Evolutionary conservation across 1,284 basidiomycete genomes (phyloP).

Genomic region (Boletus smithii): DNA sequence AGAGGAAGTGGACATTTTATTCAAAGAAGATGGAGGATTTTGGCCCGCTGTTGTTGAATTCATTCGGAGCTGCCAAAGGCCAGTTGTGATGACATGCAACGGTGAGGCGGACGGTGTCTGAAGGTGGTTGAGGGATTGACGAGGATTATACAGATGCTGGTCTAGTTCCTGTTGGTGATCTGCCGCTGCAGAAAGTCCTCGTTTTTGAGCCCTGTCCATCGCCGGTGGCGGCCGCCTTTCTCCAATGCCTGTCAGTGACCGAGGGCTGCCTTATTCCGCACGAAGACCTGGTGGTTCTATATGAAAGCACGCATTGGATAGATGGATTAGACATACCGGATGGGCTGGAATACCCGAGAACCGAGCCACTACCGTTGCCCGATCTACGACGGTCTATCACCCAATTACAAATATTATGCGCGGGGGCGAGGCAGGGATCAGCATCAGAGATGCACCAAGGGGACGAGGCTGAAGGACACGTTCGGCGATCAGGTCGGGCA

Average conservation of each 20-base stretch:
- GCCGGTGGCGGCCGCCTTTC: conserved; percentile 64
- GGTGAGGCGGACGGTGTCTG: conserved; percentile 52
- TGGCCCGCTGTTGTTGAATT: conserved; percentile 84
- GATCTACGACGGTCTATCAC: conserved; percentile 63
- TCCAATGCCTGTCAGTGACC: conserved; percentile 60
- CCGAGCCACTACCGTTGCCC: conserved; percentile 36
- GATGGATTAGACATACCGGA: conserved; percentile 32
- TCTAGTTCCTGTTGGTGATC: conserved; percentile 64
- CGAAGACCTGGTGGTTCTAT: conserved; percentile 39
- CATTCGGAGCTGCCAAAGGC: conserved; percentile 78
- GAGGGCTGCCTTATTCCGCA: conserved; percentile 50
- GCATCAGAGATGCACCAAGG: conserved; percentile 24
- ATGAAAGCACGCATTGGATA: conserved; percentile 29
- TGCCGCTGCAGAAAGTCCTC: conserved; percentile 78
- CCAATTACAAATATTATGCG: conserved; percentile 53
- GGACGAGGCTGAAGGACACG: conserved; percentile 29
- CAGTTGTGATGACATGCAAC: conserved; percentile 90
- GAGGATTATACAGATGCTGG: conserved; percentile 54
- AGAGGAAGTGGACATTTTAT: conserved; percentile 97
- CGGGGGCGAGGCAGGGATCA: conserved; percentile 34
- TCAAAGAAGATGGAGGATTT: conserved; percentile 86
- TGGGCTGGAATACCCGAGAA: conserved; percentile 37
- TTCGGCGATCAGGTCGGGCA: conserved; percentile 30
- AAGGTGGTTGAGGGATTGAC: conserved; percentile 5
- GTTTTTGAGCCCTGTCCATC: conserved; percentile 61